phyloP scores from a whole-genome alignment of 768 basidiomycete species.

The Leccinum fibrillosum region DNA sequence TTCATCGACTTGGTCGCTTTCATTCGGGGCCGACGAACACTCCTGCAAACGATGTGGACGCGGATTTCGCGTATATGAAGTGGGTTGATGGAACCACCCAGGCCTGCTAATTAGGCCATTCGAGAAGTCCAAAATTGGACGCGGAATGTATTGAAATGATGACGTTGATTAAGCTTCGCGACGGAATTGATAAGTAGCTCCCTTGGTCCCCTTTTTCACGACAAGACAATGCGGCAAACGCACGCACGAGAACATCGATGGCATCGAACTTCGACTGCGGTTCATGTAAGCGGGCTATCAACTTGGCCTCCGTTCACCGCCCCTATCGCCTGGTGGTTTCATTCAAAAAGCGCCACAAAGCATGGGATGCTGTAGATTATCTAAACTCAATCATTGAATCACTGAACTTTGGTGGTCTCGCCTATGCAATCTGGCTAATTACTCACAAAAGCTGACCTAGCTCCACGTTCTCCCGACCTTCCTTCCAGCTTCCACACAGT shows the following conservation, averaged over 20 bases:
- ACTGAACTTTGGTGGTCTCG: constrained; percentile 18
- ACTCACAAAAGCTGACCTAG: constrained; percentile 20
- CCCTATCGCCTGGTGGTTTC: constrained; percentile 8
- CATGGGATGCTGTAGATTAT: not conserved
- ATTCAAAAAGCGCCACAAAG: constrained; percentile 8
- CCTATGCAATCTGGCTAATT: not conserved
- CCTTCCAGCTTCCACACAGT: constrained; percentile 78
- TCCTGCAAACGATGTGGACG: not conserved
- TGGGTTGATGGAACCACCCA: not conserved
- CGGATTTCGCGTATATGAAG: not conserved
- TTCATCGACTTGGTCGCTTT: not conserved
- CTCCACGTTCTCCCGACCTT: constrained; percentile 45
- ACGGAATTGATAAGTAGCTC: constrained; percentile 11
- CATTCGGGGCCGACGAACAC: not conserved
- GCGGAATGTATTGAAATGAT: constrained; percentile 7
- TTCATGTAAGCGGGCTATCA: constrained; percentile 10
- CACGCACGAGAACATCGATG: constrained; percentile 11
- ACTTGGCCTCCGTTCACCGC: not conserved
- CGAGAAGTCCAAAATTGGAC: not conserved
- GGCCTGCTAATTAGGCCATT: not conserved
- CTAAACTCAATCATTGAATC: constrained; percentile 2
- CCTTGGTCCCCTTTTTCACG: constrained; percentile 3
- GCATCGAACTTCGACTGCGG: constrained; percentile 17
- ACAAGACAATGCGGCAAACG: constrained; percentile 25
- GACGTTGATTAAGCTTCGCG: constrained; percentile 19